Base-by-base conservation (phyloP, 352 stramenopile genomes). In the Pythium sukuiense region DNA sequence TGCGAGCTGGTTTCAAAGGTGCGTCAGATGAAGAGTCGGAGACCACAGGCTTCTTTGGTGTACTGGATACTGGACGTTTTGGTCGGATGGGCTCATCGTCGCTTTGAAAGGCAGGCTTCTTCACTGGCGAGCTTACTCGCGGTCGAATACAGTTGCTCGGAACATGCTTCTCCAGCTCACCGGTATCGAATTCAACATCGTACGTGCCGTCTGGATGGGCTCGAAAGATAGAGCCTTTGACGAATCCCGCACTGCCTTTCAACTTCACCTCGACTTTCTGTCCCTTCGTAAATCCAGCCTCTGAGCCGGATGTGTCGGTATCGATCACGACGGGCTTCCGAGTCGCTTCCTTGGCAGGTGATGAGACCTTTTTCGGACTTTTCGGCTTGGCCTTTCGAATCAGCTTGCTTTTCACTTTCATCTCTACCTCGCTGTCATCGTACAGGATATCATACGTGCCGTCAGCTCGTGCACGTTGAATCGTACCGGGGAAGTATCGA, bases 361-460 rank as follows among this genome's bases (percentile, higher is more conserved):
- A 63, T 20, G 63, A 3, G 30, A 59, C 39, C 48, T 79, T 83
- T 39, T 56, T 68, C 18, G 69, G 71, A 26, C 74, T 79, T 35
- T 83, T 86, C 6, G 33, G 8, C 29, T 76, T 74, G 45, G 66
- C 30, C 14, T 66, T 68, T n/a, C 73, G 73, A n/a, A 92, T 81
- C 7, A 77, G 73, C 46, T 83, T 83, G 3, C 59, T 63, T 4
- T 59, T 68, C 56, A 93, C 77, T 39, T 73, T 76, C 45, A 75
- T 48, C 61, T 94, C 84, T 41, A 89, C 71, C 49, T 93, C 83
- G 14, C 75, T 81, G 55, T 88, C 74, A 50, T 88, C 80, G 64
- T 89, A 88, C 59, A 88, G 71, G 45, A 91, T 78, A 50, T 91
- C 83, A 48, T 91, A 91, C n/a, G 79, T 81, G 13, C 74, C 70